These are phyloP conservation scores for Pichia nanzhaoensis DNA, from an alignment of 805 yeast genomes.

Conservation along the genomic window DNA sequence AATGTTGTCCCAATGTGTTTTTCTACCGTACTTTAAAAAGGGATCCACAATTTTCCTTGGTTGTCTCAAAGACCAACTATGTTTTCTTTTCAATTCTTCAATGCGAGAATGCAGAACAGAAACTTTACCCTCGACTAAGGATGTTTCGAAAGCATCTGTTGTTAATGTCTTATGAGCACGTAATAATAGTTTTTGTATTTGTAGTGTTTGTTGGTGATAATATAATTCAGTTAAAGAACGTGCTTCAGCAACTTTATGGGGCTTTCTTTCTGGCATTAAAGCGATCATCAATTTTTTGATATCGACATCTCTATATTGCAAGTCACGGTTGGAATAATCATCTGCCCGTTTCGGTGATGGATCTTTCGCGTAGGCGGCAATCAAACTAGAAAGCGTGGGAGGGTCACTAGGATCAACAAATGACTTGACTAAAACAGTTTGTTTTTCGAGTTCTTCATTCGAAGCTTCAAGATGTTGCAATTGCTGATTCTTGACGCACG, in stretches of 20 bases:
- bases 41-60: slow-evolving; percentile 72
- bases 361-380: slow-evolving; percentile 23
- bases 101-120: slow-evolving; percentile 86
- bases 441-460: neutral
- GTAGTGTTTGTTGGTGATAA: slow-evolving; percentile 82
- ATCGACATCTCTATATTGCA: slow-evolving; percentile 34
- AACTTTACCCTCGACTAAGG: slow-evolving; percentile 83
- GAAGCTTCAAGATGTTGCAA: neutral
- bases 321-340: slow-evolving; percentile 26
- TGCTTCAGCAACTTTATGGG: slow-evolving; percentile 49
- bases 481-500: no score
- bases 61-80: slow-evolving; percentile 88
- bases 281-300: slow-evolving; percentile 39
- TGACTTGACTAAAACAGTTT: neutral
- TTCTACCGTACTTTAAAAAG: slow-evolving; percentile 31
- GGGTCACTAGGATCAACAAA: slow-evolving; percentile 18
- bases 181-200: slow-evolving; percentile 72
- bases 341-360: slow-evolving; percentile 24
- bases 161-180: slow-evolving; percentile 81
- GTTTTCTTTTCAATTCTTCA: slow-evolving; percentile 81
- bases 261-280: slow-evolving; percentile 43
- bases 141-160: slow-evolving; percentile 78
- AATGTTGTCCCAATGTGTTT: slow-evolving; percentile 65
- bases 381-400: slow-evolving; percentile 26
- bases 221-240: slow-evolving; percentile 78